Evolutionary conservation across 305 asterid genomes (phyloP), one percentile per base, ranked within the genome.

Genomic region (Lippia alba): DNA sequence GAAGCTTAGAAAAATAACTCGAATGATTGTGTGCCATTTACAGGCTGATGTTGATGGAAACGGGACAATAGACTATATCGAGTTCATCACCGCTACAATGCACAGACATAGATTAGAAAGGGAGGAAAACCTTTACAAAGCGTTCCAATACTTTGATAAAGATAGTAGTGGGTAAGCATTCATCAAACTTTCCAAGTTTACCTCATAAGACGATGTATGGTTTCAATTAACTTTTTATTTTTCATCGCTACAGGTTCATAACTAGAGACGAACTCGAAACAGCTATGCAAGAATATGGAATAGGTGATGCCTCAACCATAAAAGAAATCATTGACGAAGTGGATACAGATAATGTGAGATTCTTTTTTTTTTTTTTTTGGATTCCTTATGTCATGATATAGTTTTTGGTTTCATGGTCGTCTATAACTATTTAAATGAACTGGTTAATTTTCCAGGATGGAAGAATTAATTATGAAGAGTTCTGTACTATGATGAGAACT

Each of bases 31-130:
- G 6, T 14, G 6, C 15, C 36, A 8, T 70, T 44, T 36, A 32
- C 74, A 88, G 97, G 97, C 98, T n/a, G 98, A 90, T 74, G 97
- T 91, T 70, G 98, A 92, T 73, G 98, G 97, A 74, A 85, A 92
- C 36, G 97, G 97, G 59, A 74, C 97, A 8, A 92, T 92, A 16
- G 98, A 92, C 75, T 87, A 90, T 82, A 86, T 81, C 7, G 97
- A 92, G 80, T 92, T 92, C 82, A 86, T 89, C 50, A 92, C 97
- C 0, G 97, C 96, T 24, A 92, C 98, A 55, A 92, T 92, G 98
- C 96, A 90, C 80, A 85, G 87, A 80, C 91, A 91, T 86, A 90
- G 89, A 84, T 83, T 92, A 56, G 98, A 92, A 80, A 83, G 85
- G 51, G 96, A 92, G 30, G 97, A 92, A 71, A 83, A 90, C 67